Conservation (phyloP, 257 asterid species). For the Solanum paucissectum region DNA sequence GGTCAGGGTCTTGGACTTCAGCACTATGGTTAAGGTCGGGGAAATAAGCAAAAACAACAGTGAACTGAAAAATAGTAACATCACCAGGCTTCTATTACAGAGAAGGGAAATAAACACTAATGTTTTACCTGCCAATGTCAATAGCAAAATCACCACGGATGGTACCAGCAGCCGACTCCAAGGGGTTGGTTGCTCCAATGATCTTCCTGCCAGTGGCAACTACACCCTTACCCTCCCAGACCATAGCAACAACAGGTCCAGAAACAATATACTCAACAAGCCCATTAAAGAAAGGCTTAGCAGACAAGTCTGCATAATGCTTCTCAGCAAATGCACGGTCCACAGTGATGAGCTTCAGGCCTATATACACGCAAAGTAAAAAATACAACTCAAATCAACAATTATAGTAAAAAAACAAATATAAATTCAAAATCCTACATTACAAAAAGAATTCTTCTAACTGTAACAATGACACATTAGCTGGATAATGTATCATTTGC, state of each 20-base stretch:
- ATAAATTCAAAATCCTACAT: background rate
- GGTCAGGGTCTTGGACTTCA: background rate
- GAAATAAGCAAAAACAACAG: background rate
- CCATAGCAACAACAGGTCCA: conserved; percentile 98
- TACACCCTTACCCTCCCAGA: conserved; percentile 93
- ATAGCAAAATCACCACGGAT: conserved; percentile 92
- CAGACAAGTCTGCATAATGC: conserved; percentile 85
- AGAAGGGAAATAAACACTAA: background rate
- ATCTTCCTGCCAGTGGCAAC: conserved; percentile 88
- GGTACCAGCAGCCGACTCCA: conserved; percentile 90
- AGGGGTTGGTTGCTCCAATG: conserved; percentile 95
- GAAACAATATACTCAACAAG: conserved; percentile 82
- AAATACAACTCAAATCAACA: background rate
- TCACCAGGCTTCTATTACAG: background rate
- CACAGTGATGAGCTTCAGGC: conserved; percentile 69
- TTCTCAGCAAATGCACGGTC: conserved; percentile 85
- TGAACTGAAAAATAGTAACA: background rate
- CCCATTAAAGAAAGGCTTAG: conserved; percentile 81
- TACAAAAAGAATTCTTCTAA: background rate
- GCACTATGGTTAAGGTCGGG: background rate
- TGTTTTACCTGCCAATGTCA: conserved; percentile 70
- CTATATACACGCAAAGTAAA: conserved; percentile 12
- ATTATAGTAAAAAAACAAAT: background rate
- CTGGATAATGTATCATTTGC: no score
- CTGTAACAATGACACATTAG: background rate